Evolutionary conservation across 805 yeast species (phyloP).

Genomic region (Nakazawaea holstii): DNA sequence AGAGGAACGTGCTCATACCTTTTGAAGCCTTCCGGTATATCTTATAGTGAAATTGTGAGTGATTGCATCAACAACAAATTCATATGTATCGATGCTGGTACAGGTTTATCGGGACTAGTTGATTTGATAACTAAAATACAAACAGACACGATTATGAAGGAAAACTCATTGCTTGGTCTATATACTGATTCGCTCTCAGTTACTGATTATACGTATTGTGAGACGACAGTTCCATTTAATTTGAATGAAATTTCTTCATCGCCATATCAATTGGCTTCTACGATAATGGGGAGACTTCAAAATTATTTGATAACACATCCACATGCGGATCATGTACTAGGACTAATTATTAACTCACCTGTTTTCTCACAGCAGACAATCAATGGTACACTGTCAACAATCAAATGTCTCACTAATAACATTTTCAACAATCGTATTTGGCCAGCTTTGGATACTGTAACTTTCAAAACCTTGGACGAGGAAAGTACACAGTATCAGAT

Average conservation of each 20-base stretch:
- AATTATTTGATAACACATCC: slow-evolving; percentile 68
- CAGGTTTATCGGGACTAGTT: slow-evolving; percentile 54
- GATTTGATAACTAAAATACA: slow-evolving; percentile 25
- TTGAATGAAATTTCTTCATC: neutral
- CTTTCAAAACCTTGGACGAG: slow-evolving; percentile 12
- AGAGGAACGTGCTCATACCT: slow-evolving; percentile 63
- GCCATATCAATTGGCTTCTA: slow-evolving; percentile 12
- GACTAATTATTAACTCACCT: slow-evolving; percentile 69
- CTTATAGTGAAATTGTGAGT: slow-evolving; percentile 33
- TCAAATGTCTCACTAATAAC: slow-evolving; percentile 43
- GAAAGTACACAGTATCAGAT: slow-evolving; percentile 16
- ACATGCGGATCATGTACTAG: slow-evolving; percentile 76
- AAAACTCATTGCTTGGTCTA: slow-evolving; percentile 16
- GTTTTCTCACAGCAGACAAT: slow-evolving; percentile 40
- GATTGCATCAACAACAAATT: slow-evolving; percentile 28
- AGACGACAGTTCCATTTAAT: slow-evolving; percentile 23
- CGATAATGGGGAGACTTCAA: slow-evolving; percentile 30
- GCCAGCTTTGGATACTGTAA: slow-evolving; percentile 58
- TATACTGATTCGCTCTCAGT: slow-evolving; percentile 28
- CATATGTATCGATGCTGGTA: slow-evolving; percentile 75
- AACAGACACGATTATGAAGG: neutral
- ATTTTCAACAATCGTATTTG: slow-evolving; percentile 73
- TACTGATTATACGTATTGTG: slow-evolving; percentile 22
- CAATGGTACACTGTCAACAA: slow-evolving; percentile 49
- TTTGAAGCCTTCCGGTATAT: slow-evolving; percentile 45